Evolutionary conservation across 345 rosid species (phyloP), one percentile per base, ranked within the genome.

Genomic region (Triadica sebifera): DNA sequence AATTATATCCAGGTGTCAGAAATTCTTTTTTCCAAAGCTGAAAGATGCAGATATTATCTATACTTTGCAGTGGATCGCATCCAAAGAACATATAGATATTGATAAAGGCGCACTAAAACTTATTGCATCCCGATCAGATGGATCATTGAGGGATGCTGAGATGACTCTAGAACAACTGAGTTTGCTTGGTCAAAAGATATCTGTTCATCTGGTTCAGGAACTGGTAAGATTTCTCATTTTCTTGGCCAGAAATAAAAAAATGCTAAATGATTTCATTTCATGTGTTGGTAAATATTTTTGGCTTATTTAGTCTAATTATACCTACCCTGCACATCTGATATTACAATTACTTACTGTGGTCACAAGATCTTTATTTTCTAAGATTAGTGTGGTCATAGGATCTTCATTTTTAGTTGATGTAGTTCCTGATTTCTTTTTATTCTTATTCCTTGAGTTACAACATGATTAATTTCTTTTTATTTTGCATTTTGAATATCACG

Each of bases 161-260:
- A 96, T 96, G 98, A 96, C 98, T 70, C 87, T 96, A 24, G 98
- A 93, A 75, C 99, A 96, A 73, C 82, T 96, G 25, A 87, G 96
- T 78, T 86, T 96, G 78, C 93, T 96, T 6, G 99, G 99, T 76
- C 90, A 87, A 81, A 88, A 85, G 85, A 89, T 96, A 78, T 90
- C 90, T 51, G 87, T 93, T 60, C 85, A 85, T 73, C 81, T 96
- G 72, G 98, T 96, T 83, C 99, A 96, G 85, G 98, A 96, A 81
- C 76, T 96, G 94, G 98, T 96, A 72, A 77, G 89, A 74, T 68
- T 74, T 59, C 71, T 56, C 50, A 66, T 43, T 72, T 37, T 43
- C 51, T 47, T 34, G 16, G 37, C 59, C 24, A 15, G 60, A 49
- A 71, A 29, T 29, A 29, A 71, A 25, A 13, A 19, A 52, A 39